A percentile compares a stretch with the other conserved stretches of the same genome.
These are phyloP conservation scores for Friedmanniomyces simplex DNA, from an alignment of 495 filamentous ascomycete species.

Conservation along the genomic window DNA sequence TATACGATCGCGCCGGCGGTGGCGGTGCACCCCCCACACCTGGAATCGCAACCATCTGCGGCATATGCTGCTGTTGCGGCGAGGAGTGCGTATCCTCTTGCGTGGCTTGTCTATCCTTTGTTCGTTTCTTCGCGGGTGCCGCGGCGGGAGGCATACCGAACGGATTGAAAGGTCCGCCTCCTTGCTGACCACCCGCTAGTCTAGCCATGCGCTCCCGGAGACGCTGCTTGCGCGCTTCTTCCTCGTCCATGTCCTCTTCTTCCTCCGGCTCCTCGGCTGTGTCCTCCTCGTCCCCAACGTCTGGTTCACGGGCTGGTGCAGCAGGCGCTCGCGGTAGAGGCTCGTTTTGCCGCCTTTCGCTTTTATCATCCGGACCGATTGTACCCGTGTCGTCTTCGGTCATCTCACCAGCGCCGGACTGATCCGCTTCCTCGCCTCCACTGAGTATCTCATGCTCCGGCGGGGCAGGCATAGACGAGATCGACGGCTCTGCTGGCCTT, in stretches of 20 bases:
- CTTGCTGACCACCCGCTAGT: slow-evolving; percentile 94
- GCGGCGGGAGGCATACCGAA: slow-evolving; percentile 68
- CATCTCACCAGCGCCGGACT: slow-evolving; percentile 75
- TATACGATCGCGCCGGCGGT: slow-evolving; percentile 31
- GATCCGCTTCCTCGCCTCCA: slow-evolving; percentile 82
- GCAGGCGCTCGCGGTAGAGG: slow-evolving; percentile 10
- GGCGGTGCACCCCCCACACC: slow-evolving; percentile 57
- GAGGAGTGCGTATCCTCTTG: slow-evolving; percentile 36
- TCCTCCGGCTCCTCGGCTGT: slow-evolving; percentile 49
- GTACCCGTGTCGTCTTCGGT: slow-evolving; percentile 71
- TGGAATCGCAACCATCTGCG: slow-evolving; percentile 50
- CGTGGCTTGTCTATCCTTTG: slow-evolving; percentile 28
- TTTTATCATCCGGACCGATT: slow-evolving; percentile 61
- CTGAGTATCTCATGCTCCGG: slow-evolving; percentile 47
- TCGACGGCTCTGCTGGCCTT: slow-evolving; percentile 35
- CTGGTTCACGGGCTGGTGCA: slow-evolving; percentile 22
- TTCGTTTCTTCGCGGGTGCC: slow-evolving; percentile 54
- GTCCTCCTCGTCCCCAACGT: slow-evolving; percentile 33
- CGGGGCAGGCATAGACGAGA: slow-evolving; percentile 40
- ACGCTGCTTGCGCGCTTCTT: slow-evolving; percentile 76
- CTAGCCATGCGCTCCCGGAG: slow-evolving; percentile 92
- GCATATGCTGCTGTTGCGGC: slow-evolving; percentile 42
- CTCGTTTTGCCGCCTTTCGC: slow-evolving; percentile 38
- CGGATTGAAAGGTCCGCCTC: slow-evolving; percentile 40
- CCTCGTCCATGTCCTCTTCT: slow-evolving; percentile 83